These are phyloP conservation scores for Penicillium fimorum DNA, from an alignment of 495 filamentous ascomycete species.

Conservation along the genomic window DNA sequence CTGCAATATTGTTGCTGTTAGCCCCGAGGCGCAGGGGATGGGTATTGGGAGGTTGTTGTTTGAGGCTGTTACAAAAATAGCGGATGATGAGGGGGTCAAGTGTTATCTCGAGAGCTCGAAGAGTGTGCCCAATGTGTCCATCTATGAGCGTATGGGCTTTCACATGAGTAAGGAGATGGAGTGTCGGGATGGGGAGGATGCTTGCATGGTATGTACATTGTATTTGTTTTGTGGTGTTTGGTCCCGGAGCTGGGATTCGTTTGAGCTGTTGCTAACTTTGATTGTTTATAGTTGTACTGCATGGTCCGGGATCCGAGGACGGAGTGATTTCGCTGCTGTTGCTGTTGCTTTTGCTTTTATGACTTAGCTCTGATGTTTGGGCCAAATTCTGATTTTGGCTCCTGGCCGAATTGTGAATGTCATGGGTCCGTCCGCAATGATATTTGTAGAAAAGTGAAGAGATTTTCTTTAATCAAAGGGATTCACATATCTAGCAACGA, in stretches of 20 bases:
- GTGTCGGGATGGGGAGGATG: slow-evolving; percentile 55
- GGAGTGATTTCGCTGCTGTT: slow-evolving; percentile 6
- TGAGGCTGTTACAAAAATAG: slow-evolving; percentile 52
- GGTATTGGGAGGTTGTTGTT: slow-evolving; percentile 59
- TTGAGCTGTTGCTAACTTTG: slow-evolving; percentile 5
- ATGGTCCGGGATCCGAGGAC: slow-evolving; percentile 33
- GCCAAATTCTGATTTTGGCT: background rate
- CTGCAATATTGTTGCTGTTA: slow-evolving; percentile 66
- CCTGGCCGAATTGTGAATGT: background rate
- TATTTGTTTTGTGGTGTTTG: background rate
- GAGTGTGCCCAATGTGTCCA: slow-evolving; percentile 59
- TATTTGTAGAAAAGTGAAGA: background rate
- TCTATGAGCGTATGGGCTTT: slow-evolving; percentile 65
- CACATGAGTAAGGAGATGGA: slow-evolving; percentile 58
- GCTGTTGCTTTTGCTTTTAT: background rate
- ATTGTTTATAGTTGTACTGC: slow-evolving; percentile 29
- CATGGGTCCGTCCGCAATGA: background rate
- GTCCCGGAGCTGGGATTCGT: background rate
- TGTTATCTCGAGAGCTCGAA: slow-evolving; percentile 65
- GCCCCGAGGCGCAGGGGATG: slow-evolving; percentile 55
- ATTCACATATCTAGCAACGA: background rate
- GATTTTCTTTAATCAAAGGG: background rate
- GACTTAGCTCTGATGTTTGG: background rate
- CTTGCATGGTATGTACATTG: slow-evolving; percentile 31
- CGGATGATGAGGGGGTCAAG: slow-evolving; percentile 55